A percentile compares a stretch with the other conserved stretches of the same genome.
phyloP scores from a whole-genome alignment of 495 filamentous ascomycete genomes.

The Penicillium macrosclerotiorum region DNA sequence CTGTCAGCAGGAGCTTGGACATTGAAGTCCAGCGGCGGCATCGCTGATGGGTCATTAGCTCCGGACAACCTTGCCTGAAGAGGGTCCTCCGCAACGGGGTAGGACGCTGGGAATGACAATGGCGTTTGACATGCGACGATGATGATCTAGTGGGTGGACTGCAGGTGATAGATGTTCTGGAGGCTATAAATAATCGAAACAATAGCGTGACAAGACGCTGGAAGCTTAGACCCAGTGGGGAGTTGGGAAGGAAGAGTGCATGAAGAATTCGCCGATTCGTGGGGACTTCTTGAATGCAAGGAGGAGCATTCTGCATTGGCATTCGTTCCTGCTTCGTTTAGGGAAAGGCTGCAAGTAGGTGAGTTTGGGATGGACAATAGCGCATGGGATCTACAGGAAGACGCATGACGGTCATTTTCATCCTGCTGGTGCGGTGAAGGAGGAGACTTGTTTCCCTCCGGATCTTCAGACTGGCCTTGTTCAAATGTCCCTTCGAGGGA shows the following conservation, averaged over 20 bases:
- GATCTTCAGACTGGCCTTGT: no score
- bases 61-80: slow-evolving; percentile 11
- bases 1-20: slow-evolving; percentile 5
- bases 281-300: slow-evolving; percentile 14
- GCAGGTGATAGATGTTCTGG: slow-evolving; percentile 2
- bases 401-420: no score
- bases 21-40: neutral
- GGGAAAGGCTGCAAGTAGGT: neutral
- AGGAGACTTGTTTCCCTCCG: no score
- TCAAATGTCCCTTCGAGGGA: no score
- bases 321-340: slow-evolving; percentile 2
- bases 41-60: neutral
- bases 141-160: slow-evolving; percentile 4
- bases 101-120: slow-evolving; percentile 5
- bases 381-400: no score
- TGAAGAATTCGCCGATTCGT: slow-evolving; percentile 15
- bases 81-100: slow-evolving; percentile 1
- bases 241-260: neutral
- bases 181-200: slow-evolving; percentile 17
- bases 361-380: no score
- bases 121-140: neutral
- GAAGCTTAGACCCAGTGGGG: slow-evolving; percentile 3
- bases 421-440: no score
- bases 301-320: slow-evolving; percentile 6
- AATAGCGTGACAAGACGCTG: slow-evolving; percentile 6